These are phyloP conservation scores for Diaporthe sp. DNA, from an alignment of 2,329 filamentous ascomycete genomes.

Conservation along the genomic window DNA sequence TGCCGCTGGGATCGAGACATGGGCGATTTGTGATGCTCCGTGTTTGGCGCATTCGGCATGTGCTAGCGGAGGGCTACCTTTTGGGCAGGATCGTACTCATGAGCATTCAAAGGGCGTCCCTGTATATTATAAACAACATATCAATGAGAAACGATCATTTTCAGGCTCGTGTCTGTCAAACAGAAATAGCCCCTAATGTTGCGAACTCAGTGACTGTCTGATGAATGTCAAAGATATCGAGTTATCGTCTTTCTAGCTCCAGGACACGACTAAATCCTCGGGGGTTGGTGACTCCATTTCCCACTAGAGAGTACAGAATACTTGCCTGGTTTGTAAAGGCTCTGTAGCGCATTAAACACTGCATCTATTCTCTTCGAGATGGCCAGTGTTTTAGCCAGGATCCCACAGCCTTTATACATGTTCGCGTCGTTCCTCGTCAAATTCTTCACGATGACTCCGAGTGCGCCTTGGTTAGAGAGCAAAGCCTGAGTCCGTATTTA, in stretches of 20 bases:
- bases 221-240: not conserved
- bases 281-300: not conserved
- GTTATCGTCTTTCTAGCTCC: not conserved
- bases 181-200: not conserved
- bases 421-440: not conserved
- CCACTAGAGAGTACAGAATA: not conserved
- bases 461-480: not conserved
- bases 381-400: not conserved
- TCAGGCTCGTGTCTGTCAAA: not conserved
- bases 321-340: not conserved
- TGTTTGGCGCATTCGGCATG: not conserved
- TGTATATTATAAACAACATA: too few relatives aligned
- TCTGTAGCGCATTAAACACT: not conserved
- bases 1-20: not conserved
- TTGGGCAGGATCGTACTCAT: not conserved
- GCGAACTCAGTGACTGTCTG: not conserved
- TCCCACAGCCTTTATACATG: too few relatives aligned
- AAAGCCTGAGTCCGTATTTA: not conserved
- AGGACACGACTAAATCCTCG: not conserved
- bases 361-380: not conserved
- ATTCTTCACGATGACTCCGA: not conserved
- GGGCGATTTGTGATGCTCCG: not conserved
- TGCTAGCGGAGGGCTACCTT: too few relatives aligned
- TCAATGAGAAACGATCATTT: not conserved
- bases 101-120: not conserved